Base-by-base conservation (phyloP, 805 yeast genomes). In the Zygoascus flipseniorum region DNA sequence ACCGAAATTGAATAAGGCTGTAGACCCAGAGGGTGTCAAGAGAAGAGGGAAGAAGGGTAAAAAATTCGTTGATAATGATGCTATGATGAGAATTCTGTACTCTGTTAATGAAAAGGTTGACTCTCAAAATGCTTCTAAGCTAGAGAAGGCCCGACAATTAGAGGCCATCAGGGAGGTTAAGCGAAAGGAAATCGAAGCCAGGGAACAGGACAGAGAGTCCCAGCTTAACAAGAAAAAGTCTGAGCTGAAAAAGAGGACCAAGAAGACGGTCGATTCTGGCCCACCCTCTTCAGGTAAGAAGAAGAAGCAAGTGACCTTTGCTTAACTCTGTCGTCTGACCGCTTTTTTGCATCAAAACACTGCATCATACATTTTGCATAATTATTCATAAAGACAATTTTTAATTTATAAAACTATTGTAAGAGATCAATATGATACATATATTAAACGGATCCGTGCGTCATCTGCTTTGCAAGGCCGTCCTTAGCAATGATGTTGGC, bases 131-230 rank as follows among this genome's bases (percentile, higher is more conserved):
- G 96, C 90, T 64, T 85, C 96, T 60, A 93, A 89, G 69, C 74
- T 93, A 53, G 99, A 92, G 65, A 88, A 87, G 65, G 83, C 96
- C 0, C 81, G 87, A 65, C 83, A 95, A 69, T 75, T 93, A 48
- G 97, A 92, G 69, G 95, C 87, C 61, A 80, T 92, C 55, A 78
- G 99, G 64, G 96, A 89, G 45, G 73, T 89, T 59, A 88, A 86
- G 72, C 81, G 88, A 63, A 77, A 83, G 69, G 98, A 93, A 68
- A 80, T 92, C 58, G 97, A 92, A 66, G 75, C 85, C 66, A 85
- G 84, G 65, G 97, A 92, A 62, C 77, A 78, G 52, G 81, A 72
- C 35, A 88, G 89, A 71, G 71, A 76, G 56, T 77, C 72, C 31
- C 96, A 89, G 66, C 74, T 92, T 52, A 86, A 79, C 67, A 79